phyloP scores from a whole-genome alignment of 2,329 filamentous ascomycete species.

The Neonectria coccinea region DNA sequence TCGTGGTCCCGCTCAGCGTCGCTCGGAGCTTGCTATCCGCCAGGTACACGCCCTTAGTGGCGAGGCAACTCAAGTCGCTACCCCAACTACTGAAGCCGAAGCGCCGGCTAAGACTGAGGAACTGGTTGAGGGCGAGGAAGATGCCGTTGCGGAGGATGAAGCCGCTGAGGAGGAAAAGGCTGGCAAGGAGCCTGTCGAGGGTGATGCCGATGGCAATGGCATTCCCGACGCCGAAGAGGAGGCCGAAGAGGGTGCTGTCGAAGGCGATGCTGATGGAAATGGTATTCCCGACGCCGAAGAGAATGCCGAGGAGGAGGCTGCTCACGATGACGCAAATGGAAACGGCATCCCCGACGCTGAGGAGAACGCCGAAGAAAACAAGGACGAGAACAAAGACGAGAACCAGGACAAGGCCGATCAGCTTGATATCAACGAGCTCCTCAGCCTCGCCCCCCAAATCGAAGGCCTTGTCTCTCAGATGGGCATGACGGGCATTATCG shows the following conservation, averaged over 20 bases:
- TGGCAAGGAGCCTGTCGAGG: not conserved
- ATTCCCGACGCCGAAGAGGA: not conserved
- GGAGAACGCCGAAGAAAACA: not conserved
- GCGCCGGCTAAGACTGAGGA: not conserved
- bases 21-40: not conserved
- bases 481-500: not conserved
- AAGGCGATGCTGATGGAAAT: no score
- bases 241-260: not conserved
- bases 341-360: not conserved
- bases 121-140: not conserved
- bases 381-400: not conserved
- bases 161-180: not conserved
- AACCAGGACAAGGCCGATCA: not conserved
- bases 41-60: not conserved
- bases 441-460: constrained; percentile 2
- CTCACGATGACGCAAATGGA: not conserved
- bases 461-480: not conserved
- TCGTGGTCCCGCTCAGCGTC: not conserved
- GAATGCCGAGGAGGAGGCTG: no score
- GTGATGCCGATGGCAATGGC: not conserved
- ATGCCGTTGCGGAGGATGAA: not conserved
- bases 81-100: not conserved
- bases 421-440: not conserved
- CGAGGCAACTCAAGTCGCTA: not conserved
- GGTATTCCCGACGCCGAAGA: no score